phyloP scores from a whole-genome alignment of 129 eudicot genomes.

The Kitagawia praeruptora region DNA sequence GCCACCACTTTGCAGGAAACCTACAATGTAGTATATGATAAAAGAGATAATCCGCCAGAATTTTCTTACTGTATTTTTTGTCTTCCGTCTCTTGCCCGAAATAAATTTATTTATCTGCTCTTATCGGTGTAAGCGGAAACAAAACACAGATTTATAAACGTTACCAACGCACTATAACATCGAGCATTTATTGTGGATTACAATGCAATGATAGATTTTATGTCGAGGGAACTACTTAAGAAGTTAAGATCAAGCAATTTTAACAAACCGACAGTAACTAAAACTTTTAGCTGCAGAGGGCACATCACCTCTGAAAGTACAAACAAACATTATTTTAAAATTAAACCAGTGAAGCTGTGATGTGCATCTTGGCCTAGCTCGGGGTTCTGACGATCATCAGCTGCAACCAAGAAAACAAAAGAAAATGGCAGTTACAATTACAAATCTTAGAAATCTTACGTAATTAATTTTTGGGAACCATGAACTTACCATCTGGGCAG shows the following conservation, averaged over 20 bases:
- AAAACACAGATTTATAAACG: no score
- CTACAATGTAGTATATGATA: no score
- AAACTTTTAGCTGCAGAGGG: constrained; percentile 14
- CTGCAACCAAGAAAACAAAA: not conserved
- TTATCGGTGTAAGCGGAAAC: no score
- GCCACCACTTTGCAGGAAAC: no score
- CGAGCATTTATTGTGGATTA: not conserved
- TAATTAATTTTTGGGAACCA: not conserved
- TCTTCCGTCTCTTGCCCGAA: no score
- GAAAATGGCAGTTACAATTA: not conserved
- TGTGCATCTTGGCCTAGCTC: constrained; percentile 5
- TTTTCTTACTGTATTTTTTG: no score
- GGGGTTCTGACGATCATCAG: not conserved
- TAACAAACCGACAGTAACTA: constrained; percentile 6
- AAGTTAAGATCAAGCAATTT: not conserved
- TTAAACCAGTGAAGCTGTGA: not conserved
- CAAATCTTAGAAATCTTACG: not conserved
- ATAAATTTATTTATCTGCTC: no score
- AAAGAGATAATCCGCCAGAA: no score
- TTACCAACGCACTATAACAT: not conserved
- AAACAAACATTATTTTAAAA: constrained; percentile 16
- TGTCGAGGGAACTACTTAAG: not conserved
- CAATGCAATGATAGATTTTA: not conserved
- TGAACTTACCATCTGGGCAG: constrained; percentile 45
- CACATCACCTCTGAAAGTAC: constrained; percentile 8